Evolutionary conservation across 2,329 filamentous ascomycete species (phyloP), one percentile per base, ranked within the genome.

Genomic region (Diplocarpon mali): DNA sequence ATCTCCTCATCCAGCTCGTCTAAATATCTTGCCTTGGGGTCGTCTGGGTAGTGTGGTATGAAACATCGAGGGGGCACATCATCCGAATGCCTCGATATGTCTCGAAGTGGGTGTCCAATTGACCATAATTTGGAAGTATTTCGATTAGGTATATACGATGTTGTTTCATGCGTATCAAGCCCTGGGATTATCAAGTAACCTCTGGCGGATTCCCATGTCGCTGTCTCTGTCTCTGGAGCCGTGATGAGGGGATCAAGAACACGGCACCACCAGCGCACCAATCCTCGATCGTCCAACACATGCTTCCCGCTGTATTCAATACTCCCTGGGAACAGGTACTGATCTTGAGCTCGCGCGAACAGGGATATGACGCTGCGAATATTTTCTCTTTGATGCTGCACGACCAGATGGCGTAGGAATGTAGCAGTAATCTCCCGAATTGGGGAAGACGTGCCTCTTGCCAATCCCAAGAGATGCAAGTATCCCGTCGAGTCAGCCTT

Each of bases 401-500:
- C 73, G 20, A 92, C 72, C 0, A 98, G 70, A 65, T 84, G 85
- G 10, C 75, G 70, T 16, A 98, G 64, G 53, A 96, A 95, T 0
- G 79, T 75, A 5, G 79, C 77, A 38, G 80, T 83, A 36, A 93
- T 74, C 28, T 78, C 71, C 50, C 84, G 78, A 40, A 95, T 73
- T 0, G 87, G 87, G 3, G 85, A 92, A 0, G 76, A 69, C 0
- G 72, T 69, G n/a, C 75, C 71, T 53, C 68, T 74, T 13, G 80
- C 75, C 0, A 85, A 68, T 14, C 75, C 67, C 30, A 89, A 68
- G 2, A 83, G 69, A 53, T 80, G 70, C 9, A 95, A 67, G 60
- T 87, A 93, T 17, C 93, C 92, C 0, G 90, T 95, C 9, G 92
- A 95, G 66, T 98, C 92, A 39, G 92, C 92, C 65, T 98, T 98